A percentile compares a stretch with the other conserved stretches of the same genome.
phyloP scores from a whole-genome alignment of 345 rosid genomes.

The Zanthoxylum bungeanum region DNA sequence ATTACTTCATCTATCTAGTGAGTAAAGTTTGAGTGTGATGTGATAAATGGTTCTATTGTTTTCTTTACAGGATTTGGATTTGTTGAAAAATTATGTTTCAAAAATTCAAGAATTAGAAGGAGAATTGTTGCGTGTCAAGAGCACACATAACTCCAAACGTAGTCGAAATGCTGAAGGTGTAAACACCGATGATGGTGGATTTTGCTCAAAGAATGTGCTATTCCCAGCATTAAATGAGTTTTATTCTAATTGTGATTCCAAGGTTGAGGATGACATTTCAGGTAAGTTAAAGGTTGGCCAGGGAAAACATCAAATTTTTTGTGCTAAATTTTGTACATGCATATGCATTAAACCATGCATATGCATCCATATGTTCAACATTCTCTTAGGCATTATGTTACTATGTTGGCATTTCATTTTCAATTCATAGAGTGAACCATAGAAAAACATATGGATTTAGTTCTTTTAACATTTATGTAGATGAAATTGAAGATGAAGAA shows the following conservation, averaged over 20 bases:
- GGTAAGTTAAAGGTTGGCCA: constrained; percentile 33
- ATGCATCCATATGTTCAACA: too few relatives aligned
- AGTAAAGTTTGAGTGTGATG: constrained; percentile 10
- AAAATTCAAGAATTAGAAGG: constrained; percentile 94
- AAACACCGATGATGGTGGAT: constrained; percentile 63
- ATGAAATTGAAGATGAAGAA: constrained; percentile 61
- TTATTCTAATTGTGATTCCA: constrained; percentile 52
- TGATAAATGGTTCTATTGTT: constrained; percentile 11
- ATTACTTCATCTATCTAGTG: not conserved
- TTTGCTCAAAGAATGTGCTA: constrained; percentile 42
- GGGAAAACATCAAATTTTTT: not conserved
- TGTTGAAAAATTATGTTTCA: constrained; percentile 64
- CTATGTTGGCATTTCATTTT: too few relatives aligned
- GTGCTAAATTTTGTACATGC: not conserved
- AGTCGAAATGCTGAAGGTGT: constrained; percentile 35
- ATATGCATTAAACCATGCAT: constrained; percentile 2
- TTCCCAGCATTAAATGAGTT: constrained; percentile 54
- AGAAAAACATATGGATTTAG: not conserved
- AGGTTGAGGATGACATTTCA: constrained; percentile 41
- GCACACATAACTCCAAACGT: constrained; percentile 39
- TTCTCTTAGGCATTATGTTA: too few relatives aligned
- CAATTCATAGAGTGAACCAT: not conserved
- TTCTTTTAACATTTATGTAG: constrained; percentile 39
- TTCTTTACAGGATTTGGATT: constrained; percentile 56
- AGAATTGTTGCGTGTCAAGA: constrained; percentile 62